phyloP scores from a whole-genome alignment of 2,329 filamentous ascomycete genomes.

The Claviceps sp. region DNA sequence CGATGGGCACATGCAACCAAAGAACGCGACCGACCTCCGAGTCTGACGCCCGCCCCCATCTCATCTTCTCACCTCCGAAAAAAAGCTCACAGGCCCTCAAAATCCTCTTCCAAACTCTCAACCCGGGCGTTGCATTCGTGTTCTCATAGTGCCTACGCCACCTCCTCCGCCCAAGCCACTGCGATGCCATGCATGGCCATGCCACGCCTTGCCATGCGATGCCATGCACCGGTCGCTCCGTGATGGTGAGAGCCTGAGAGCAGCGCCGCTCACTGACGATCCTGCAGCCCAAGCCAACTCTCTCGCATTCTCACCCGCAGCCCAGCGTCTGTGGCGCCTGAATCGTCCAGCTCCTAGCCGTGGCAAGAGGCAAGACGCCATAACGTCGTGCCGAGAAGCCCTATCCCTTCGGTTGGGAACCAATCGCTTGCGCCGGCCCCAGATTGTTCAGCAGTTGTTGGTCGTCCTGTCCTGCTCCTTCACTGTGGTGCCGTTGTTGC shows the following conservation, averaged over 20 bases:
- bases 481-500: slow-evolving; percentile 2
- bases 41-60: not conserved
- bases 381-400: not conserved
- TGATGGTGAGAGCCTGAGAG: not conserved
- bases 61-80: not conserved
- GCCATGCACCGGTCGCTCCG: not conserved
- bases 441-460: not conserved
- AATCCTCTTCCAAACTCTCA: not conserved
- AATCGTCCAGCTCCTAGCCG: not conserved
- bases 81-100: not conserved
- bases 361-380: not conserved
- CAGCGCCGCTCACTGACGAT: not conserved
- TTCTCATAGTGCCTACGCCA: not conserved
- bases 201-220: not conserved
- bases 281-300: not conserved
- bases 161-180: not conserved
- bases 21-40: not conserved
- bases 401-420: not conserved
- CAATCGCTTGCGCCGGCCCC: not conserved
- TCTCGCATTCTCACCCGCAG: too few species aligned
- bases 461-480: not conserved
- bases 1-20: not conserved
- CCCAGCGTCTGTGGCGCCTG: slow-evolving; percentile 1
- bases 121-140: not conserved
- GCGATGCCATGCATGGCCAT: not conserved